phyloP scores from a whole-genome alignment of 768 basidiomycete genomes.

The Suillus ampliporus region DNA sequence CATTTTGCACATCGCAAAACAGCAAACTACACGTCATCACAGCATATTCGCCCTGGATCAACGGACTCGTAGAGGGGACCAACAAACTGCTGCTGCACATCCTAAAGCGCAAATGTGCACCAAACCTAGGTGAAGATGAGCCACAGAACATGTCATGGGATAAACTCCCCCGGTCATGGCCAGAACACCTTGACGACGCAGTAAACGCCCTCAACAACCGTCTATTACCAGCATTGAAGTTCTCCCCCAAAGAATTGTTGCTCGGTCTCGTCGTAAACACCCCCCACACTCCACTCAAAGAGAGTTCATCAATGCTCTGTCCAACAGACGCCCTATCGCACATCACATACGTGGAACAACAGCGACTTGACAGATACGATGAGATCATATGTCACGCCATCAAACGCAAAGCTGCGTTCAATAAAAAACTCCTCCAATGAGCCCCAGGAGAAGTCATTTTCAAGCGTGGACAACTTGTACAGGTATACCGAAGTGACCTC shows the following conservation, averaged over 20 bases:
- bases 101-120: constrained; percentile 38
- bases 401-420: constrained; percentile 33
- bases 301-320: not conserved
- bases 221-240: constrained; percentile 17
- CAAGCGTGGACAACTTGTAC: constrained; percentile 34
- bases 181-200: constrained; percentile 33
- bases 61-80: too few relatives aligned
- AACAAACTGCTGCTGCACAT: constrained; percentile 38
- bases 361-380: constrained; percentile 35
- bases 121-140: constrained; percentile 36
- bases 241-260: constrained; percentile 16
- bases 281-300: constrained; percentile 5
- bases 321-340: constrained; percentile 17
- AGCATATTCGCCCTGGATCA: constrained; percentile 49
- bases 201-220: constrained; percentile 23
- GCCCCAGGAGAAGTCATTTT: constrained; percentile 29
- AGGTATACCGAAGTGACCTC: constrained; percentile 33
- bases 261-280: constrained; percentile 16
- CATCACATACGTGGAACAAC: constrained; percentile 36
- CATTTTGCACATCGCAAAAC: constrained; percentile 29
- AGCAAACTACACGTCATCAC: constrained; percentile 25
- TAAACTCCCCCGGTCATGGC: constrained; percentile 36
- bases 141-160: constrained; percentile 19
- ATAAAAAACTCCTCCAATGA: constrained; percentile 24
- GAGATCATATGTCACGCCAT: constrained; percentile 26